phyloP scores from a whole-genome alignment of 805 yeast species.

The Barnettozyma sucrosica region DNA sequence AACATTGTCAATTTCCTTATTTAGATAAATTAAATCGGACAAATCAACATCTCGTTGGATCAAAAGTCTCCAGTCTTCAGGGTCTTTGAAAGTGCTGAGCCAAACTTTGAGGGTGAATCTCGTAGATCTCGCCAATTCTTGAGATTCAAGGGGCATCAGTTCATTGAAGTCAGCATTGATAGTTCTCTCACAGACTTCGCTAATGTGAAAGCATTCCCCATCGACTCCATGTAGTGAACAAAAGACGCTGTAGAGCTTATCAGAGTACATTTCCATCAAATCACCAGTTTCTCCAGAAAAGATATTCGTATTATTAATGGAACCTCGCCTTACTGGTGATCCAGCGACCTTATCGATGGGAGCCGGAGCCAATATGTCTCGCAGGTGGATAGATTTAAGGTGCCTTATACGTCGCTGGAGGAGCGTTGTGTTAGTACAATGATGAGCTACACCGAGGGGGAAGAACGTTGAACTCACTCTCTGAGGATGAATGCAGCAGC shows the following conservation, averaged over 20 bases:
- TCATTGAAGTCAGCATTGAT: constrained; percentile 29
- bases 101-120: constrained; percentile 20
- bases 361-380: constrained; percentile 13
- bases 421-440: constrained; percentile 1
- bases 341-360: not conserved
- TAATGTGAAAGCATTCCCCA: constrained; percentile 29
- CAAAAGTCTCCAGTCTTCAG: constrained; percentile 23
- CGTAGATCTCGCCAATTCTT: constrained; percentile 5
- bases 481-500: constrained; percentile 16
- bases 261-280: constrained; percentile 17
- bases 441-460: not conserved
- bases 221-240: constrained; percentile 29
- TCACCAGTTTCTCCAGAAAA: not conserved
- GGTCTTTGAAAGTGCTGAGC: constrained; percentile 9
- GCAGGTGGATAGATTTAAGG: constrained; percentile 15
- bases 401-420: constrained; percentile 22
- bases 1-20: constrained; percentile 24
- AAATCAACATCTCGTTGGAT: constrained; percentile 25
- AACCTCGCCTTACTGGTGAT: not conserved
- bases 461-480: constrained; percentile 11
- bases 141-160: constrained; percentile 15
- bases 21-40: constrained; percentile 28
- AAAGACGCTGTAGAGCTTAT: constrained; percentile 30
- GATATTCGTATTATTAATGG: not conserved
- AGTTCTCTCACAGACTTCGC: constrained; percentile 27